A percentile compares a stretch with the other conserved stretches of the same genome.
Conservation (phyloP, 352 stramenopile species). For the Phytophthora macrochlamydospora region DNA sequence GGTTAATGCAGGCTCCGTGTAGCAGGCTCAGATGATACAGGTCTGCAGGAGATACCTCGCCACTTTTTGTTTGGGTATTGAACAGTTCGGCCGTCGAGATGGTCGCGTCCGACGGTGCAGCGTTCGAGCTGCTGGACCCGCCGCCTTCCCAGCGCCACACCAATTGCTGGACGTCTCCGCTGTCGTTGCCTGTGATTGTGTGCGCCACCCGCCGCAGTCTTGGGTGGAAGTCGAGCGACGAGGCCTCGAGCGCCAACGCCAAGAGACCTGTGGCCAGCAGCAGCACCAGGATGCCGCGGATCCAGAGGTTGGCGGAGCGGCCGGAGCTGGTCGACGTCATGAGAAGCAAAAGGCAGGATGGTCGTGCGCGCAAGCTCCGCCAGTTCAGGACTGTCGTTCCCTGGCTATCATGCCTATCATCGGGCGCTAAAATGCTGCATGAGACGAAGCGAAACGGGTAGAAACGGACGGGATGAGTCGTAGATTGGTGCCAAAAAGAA, state of each 20-base stretch:
- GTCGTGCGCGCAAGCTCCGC: too few relatives aligned
- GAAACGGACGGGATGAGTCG: too few relatives aligned
- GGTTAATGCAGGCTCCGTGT: slow-evolving; percentile 48
- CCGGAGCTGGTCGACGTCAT: neutral
- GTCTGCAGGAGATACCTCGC: slow-evolving; percentile 36
- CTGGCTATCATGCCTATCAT: too few relatives aligned
- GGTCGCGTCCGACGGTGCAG: slow-evolving; percentile 7
- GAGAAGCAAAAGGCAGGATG: too few relatives aligned
- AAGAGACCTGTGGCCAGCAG: slow-evolving; percentile 35
- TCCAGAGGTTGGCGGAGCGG: slow-evolving; percentile 24
- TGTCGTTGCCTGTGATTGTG: neutral
- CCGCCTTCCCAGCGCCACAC: neutral
- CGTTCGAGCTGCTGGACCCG: neutral
- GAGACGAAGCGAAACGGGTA: too few relatives aligned
- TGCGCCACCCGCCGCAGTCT: slow-evolving; percentile 30
- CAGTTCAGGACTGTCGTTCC: too few relatives aligned
- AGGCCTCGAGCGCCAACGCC: slow-evolving; percentile 34
- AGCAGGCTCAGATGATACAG: slow-evolving; percentile 56
- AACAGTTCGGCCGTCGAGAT: slow-evolving; percentile 21
- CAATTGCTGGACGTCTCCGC: slow-evolving; percentile 15
- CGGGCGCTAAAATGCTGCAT: too few relatives aligned
- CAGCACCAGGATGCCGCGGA: slow-evolving; percentile 33
- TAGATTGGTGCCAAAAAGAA: too few relatives aligned
- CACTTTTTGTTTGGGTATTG: slow-evolving; percentile 10
- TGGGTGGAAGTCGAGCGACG: slow-evolving; percentile 35